Evolutionary conservation across 768 basidiomycete species (phyloP).

Genomic region (Lactifluus volemus): DNA sequence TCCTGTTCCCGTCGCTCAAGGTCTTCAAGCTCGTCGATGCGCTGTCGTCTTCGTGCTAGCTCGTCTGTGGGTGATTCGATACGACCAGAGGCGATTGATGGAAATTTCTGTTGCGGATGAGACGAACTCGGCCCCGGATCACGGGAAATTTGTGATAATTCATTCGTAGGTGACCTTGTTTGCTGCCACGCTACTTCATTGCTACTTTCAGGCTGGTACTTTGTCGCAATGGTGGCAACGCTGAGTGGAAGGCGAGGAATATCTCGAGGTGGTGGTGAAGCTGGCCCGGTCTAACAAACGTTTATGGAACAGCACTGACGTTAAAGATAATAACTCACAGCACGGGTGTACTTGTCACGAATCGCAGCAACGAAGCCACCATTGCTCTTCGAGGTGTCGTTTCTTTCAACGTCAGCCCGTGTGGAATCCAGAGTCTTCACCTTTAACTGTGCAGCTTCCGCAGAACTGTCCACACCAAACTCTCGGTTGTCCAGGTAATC

Average conservation of each 20-base stretch:
- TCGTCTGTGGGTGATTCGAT: slow-evolving; percentile 22
- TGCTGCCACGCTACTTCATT: background rate
- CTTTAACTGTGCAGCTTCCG: slow-evolving; percentile 22
- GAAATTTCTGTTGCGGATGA: slow-evolving; percentile 10
- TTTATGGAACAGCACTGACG: background rate
- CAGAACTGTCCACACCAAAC: slow-evolving; percentile 23
- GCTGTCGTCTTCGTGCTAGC: slow-evolving; percentile 32
- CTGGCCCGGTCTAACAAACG: slow-evolving; percentile 36
- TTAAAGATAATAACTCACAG: slow-evolving; percentile 32
- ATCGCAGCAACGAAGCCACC: slow-evolving; percentile 62
- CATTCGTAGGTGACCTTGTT: slow-evolving; percentile 4
- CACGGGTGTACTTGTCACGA: slow-evolving; percentile 51
- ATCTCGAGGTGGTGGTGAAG: slow-evolving; percentile 51
- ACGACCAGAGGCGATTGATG: background rate
- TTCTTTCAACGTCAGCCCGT: slow-evolving; percentile 34
- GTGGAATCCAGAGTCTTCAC: slow-evolving; percentile 11
- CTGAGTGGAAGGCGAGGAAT: slow-evolving; percentile 55
- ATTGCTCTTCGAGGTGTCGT: slow-evolving; percentile 43
- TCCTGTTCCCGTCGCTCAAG: slow-evolving; percentile 46
- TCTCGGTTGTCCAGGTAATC: slow-evolving; percentile 23
- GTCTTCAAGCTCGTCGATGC: slow-evolving; percentile 43
- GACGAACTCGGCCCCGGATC: slow-evolving; percentile 9
- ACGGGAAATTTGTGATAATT: slow-evolving; percentile 3
- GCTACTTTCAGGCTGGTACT: slow-evolving; percentile 31
- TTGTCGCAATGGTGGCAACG: slow-evolving; percentile 54